Conservation (phyloP, 2,329 filamentous ascomycete genomes). For the Ophiostoma australiae region DNA sequence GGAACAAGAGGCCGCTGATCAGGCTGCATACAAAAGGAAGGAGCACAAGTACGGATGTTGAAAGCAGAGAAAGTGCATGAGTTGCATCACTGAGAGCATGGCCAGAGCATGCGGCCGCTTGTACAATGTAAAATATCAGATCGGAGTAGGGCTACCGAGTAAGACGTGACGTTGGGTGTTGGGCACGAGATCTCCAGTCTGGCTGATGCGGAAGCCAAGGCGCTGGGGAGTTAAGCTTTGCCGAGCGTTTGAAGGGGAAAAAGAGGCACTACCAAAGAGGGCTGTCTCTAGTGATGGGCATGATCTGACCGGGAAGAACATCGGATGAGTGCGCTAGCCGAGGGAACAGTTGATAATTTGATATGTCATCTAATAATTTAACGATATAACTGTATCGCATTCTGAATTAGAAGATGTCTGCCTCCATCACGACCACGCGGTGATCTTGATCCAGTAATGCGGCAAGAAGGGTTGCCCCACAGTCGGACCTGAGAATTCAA, state of each 20-base stretch:
- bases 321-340: neutral
- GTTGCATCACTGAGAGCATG: neutral
- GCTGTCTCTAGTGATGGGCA: neutral
- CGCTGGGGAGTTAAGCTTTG: conserved; percentile 3
- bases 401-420: too few species aligned
- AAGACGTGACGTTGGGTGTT: neutral
- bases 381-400: too few species aligned
- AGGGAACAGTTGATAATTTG: too few species aligned
- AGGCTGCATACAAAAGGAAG: neutral
- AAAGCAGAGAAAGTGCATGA: too few species aligned
- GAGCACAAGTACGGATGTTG: neutral
- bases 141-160: too few species aligned
- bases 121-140: too few species aligned
- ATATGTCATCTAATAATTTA: too few species aligned
- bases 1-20: neutral
- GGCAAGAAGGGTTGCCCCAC: neutral
- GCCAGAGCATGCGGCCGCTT: neutral
- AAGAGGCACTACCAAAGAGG: neutral
- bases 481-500: neutral
- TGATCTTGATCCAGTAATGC: neutral
- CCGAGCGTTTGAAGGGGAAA: neutral
- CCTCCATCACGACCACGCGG: too few species aligned
- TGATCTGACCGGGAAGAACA: neutral
- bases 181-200: too few species aligned
- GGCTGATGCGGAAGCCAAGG: neutral